These are phyloP conservation scores for Graphium sp. DNA, from an alignment of 2,329 filamentous ascomycete species.

Conservation along the genomic window DNA sequence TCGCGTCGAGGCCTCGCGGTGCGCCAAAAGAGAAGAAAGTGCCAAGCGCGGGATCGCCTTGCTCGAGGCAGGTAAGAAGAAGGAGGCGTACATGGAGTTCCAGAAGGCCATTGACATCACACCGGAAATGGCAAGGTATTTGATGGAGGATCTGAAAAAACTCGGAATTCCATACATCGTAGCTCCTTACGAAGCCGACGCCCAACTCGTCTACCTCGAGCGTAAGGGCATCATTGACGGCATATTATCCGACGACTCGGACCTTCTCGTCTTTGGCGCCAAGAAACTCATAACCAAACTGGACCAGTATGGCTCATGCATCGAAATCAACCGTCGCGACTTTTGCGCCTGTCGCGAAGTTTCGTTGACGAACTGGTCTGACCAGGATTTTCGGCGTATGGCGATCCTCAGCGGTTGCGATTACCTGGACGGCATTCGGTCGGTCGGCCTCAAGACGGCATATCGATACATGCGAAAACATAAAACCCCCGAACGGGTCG, in stretches of 20 bases:
- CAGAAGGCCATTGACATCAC: conserved; percentile 95
- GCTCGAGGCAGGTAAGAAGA: conserved; percentile 61
- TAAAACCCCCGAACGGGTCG: conserved; percentile 67
- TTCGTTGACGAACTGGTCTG: conserved; percentile 80
- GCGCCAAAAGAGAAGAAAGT: conserved; percentile 60
- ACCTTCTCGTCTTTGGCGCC: conserved; percentile 87
- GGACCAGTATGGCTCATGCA: conserved; percentile 81
- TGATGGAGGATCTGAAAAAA: conserved; percentile 85
- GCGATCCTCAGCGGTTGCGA: conserved; percentile 94
- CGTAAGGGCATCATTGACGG: conserved; percentile 67
- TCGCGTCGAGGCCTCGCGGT: conserved; percentile 63
- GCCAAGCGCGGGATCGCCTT: conserved; percentile 62
- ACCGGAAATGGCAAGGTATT: conserved; percentile 78
- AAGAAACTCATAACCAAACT: conserved; percentile 84
- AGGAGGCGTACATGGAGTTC: conserved; percentile 69
- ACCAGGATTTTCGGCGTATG: conserved; percentile 84
- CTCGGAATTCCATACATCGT: conserved; percentile 73
- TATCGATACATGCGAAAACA: conserved; percentile 81
- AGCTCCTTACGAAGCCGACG: conserved; percentile 91
- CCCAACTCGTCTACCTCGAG: conserved; percentile 92
- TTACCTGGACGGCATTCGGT: conserved; percentile 73
- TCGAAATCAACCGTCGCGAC: conserved; percentile 79
- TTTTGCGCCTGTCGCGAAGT: conserved; percentile 82
- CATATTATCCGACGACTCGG: conserved; percentile 91
- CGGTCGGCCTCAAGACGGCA: conserved; percentile 84